Conservation (phyloP, 371 early-diverging fungal species). For the Coemansia sp. region DNA sequence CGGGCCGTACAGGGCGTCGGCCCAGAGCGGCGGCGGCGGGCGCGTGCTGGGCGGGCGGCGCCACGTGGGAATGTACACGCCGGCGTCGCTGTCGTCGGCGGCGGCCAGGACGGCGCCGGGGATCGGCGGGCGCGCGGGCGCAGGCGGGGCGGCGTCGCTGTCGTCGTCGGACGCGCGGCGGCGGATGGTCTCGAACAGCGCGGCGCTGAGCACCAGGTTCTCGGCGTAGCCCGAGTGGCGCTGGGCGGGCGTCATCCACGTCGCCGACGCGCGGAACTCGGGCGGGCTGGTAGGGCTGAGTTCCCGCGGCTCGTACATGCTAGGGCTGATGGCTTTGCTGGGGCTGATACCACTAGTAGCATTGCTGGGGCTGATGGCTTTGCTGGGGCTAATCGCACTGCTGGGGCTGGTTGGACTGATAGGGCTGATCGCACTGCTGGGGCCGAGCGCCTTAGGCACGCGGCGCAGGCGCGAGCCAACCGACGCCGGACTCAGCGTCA, state of each 20-base stretch:
- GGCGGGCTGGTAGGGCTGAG: neutral
- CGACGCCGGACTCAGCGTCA: slow-evolving; percentile 39
- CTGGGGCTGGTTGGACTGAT: neutral
- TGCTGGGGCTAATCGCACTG: too few relatives aligned
- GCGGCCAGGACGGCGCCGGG: neutral
- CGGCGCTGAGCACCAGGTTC: slow-evolving; percentile 39
- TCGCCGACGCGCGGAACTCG: slow-evolving; percentile 29
- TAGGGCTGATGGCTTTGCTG: neutral
- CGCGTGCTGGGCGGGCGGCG: slow-evolving; percentile 15
- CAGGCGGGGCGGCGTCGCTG: slow-evolving; percentile 1
- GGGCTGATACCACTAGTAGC: too few relatives aligned
- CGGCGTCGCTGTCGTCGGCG: slow-evolving; percentile 13
- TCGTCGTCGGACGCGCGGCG: slow-evolving; percentile 16
- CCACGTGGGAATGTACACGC: slow-evolving; percentile 49
- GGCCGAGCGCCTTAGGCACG: slow-evolving; percentile 35
- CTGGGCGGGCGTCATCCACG: slow-evolving; percentile 47
- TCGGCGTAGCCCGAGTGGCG: slow-evolving; percentile 44
- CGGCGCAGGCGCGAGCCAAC: slow-evolving; percentile 43
- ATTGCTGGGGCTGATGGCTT: neutral
- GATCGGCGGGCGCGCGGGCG: neutral
- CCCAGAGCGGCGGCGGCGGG: slow-evolving; percentile 24
- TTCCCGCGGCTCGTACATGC: slow-evolving; percentile 1
- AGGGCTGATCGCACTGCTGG: neutral
- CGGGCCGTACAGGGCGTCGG: slow-evolving; percentile 14
- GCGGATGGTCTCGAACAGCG: slow-evolving; percentile 48